Evolutionary conservation across 1,284 basidiomycete species (phyloP), one percentile per base, ranked within the genome.

Genomic region (Agaricales sp.): DNA sequence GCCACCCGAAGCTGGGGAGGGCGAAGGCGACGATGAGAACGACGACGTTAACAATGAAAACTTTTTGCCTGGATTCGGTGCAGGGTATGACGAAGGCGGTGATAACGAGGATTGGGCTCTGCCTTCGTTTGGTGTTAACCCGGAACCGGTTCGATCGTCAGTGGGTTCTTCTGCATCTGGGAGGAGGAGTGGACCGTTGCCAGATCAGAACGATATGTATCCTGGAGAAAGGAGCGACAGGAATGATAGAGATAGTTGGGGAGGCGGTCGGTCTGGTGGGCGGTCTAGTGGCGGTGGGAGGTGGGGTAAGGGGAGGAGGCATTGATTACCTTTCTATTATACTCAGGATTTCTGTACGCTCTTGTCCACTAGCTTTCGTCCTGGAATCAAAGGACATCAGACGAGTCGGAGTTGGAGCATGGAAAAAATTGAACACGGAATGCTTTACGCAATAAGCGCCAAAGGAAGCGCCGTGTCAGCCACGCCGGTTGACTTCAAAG

Each of bases 11-110:
- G 74, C 73, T 22, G 75, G 76, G 4, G 77, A 83, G 60, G 87
- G 88, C 46, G 82, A 82, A 6, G 77, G 83, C 60, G 87, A 88
- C 46, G 82, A 82, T 2, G 87, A 88, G n/a, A 78, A 83, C 43
- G 84, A 82, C 24, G 73, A 66, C n/a, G 11, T 37, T 56, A 6
- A 30, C 6, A 30, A 30, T 30, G 26, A 6, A 30, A 30, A 14
- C 26, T 77, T 82, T 69, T 77, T 82, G 1, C 82, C 81, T 44
- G 81, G 82, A 6, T 77, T 81, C 49, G 71, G 26, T 6, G 26
- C 6, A 14, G 26, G 26, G 6, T 30, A 30, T 30, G 26, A 30
- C 6, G 26, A 30, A 6, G 14, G 14, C 14, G 6, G 14, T 6
- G 26, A 30, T 30, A 6, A 6, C 6, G 26, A 30, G 6, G 26